Conservation (phyloP, 2,329 filamentous ascomycete species). For the Fusarium fracticaudum region DNA sequence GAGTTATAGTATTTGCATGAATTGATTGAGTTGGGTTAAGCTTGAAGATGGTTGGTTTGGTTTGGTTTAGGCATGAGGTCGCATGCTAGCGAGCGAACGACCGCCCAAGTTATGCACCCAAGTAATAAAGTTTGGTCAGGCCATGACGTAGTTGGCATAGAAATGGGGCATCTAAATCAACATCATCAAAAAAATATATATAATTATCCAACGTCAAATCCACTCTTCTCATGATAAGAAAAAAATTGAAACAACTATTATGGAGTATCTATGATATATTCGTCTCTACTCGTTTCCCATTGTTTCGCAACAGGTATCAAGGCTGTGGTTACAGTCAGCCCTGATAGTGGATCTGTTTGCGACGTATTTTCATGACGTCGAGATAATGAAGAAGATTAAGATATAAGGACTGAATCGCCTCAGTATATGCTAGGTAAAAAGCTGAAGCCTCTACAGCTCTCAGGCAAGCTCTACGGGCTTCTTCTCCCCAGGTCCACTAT, state of each 20-base stretch:
- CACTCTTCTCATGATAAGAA: neutral
- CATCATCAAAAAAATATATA: neutral
- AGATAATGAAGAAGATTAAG: neutral
- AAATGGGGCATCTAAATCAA: slow-evolving; percentile 8
- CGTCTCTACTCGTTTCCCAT: neutral
- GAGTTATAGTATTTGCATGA: neutral
- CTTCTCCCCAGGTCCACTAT: neutral
- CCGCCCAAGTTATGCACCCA: neutral
- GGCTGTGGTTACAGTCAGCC: neutral
- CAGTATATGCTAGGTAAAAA: neutral
- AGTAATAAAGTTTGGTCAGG: neutral
- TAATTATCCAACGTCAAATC: neutral
- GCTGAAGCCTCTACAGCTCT: neutral
- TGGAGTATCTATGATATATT: neutral
- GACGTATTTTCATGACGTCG: neutral
- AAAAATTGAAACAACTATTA: neutral
- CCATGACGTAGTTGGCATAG: slow-evolving; percentile 33
- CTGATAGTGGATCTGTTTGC: slow-evolving; percentile 1
- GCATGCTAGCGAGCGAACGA: neutral
- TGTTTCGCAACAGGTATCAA: neutral
- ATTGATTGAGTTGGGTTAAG: neutral
- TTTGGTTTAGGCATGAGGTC: neutral
- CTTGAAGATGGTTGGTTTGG: neutral
- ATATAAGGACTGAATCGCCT: neutral
- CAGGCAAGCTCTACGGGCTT: slow-evolving; percentile 16